Conservation (phyloP, 164 flowering plant genomes). For the Euptelea pleiosperma region DNA sequence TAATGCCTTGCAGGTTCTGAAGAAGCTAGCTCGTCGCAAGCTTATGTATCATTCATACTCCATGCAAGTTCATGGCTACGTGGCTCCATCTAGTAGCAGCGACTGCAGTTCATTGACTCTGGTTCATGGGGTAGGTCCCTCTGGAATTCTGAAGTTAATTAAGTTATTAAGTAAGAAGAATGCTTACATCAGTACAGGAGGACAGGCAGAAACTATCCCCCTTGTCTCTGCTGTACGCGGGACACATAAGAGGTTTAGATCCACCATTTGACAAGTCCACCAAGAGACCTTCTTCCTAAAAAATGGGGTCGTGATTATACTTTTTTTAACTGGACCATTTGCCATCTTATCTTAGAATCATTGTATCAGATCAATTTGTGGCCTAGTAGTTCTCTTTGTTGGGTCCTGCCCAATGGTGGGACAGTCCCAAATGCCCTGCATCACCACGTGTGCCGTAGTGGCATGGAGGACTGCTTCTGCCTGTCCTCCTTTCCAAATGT, state of each 20-base stretch:
- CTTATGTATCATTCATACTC: conserved; percentile 92
- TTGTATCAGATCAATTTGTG: too few species aligned
- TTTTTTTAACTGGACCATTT: background rate
- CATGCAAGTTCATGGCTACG: conserved; percentile 94
- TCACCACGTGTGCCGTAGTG: too few species aligned
- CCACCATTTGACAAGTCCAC: background rate
- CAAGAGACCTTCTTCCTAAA: background rate
- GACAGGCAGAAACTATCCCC: too few species aligned
- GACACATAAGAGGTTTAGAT: background rate
- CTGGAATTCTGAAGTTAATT: background rate
- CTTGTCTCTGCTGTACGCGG: background rate
- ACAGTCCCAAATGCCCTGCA: too few species aligned
- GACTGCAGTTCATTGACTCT: conserved; percentile 58
- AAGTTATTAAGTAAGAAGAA: background rate
- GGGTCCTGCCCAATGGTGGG: too few species aligned
- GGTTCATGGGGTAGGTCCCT: conserved; percentile 79
- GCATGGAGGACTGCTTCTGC: background rate
- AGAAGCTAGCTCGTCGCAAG: conserved; percentile 69
- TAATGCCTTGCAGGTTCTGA: conserved; percentile 56
- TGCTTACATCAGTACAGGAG: background rate
- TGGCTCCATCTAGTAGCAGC: conserved; percentile 40
- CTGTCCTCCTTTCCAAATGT: too few species aligned
- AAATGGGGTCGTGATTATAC: too few species aligned
- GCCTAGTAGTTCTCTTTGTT: too few species aligned
- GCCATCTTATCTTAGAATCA: background rate